phyloP scores from a whole-genome alignment of 2,329 filamentous ascomycete genomes.

The Aspergillus japonicus region DNA sequence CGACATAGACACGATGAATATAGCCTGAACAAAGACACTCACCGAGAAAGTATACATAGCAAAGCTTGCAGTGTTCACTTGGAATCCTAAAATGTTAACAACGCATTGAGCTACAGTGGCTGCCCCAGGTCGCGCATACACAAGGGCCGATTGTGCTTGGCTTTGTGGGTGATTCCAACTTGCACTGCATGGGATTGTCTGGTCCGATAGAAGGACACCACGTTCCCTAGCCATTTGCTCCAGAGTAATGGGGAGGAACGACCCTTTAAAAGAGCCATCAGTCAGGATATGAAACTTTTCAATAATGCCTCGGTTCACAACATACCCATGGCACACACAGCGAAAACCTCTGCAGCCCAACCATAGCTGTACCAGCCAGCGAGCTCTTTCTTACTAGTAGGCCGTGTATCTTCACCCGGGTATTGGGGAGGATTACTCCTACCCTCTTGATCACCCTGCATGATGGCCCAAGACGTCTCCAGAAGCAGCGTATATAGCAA shows the following conservation, averaged over 20 bases:
- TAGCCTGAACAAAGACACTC: slow-evolving; percentile 82
- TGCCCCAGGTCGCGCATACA: slow-evolving; percentile 20
- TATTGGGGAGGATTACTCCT: slow-evolving; percentile 55
- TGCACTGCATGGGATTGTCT: slow-evolving; percentile 69
- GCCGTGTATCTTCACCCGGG: slow-evolving; percentile 79
- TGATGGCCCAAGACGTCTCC: slow-evolving; percentile 39
- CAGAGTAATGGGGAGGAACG: slow-evolving; percentile 92
- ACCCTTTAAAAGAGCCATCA: slow-evolving; percentile 54
- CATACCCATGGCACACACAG: slow-evolving; percentile 77
- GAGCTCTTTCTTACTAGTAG: slow-evolving; percentile 83
- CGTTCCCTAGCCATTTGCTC: slow-evolving; percentile 92
- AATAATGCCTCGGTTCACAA: background rate
- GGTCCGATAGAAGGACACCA: slow-evolving; percentile 80
- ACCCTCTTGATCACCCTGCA: slow-evolving; percentile 30
- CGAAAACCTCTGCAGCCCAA: slow-evolving; percentile 94
- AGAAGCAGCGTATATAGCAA: slow-evolving; percentile 12
- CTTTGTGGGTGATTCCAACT: slow-evolving; percentile 53
- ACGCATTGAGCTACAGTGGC: slow-evolving; percentile 67
- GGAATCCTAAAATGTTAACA: slow-evolving; percentile 73
- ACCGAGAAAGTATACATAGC: slow-evolving; percentile 98
- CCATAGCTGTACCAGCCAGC: slow-evolving; percentile 94
- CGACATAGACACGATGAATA: slow-evolving; percentile 94
- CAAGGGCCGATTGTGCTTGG: slow-evolving; percentile 5
- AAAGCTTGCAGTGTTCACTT: slow-evolving; percentile 95
- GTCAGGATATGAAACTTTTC: slow-evolving; percentile 15